Conservation (phyloP, 768 basidiomycete genomes). For the Leccinellum albellum region DNA sequence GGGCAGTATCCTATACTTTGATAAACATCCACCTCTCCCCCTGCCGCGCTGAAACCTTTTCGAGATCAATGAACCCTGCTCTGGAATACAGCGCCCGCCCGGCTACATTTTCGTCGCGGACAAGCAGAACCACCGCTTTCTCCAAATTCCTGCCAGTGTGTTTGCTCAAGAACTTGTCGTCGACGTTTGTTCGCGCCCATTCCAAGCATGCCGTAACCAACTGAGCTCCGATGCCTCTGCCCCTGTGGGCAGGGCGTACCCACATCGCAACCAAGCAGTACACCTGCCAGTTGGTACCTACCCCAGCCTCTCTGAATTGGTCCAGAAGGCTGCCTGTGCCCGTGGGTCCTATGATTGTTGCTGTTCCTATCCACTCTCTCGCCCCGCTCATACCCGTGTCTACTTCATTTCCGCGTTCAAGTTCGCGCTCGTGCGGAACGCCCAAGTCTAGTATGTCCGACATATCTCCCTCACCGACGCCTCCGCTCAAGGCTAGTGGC, state of each 20-base stretch:
- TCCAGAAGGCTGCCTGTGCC: constrained; percentile 1
- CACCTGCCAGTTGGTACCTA: constrained; percentile 15
- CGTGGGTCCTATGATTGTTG: constrained; percentile 13
- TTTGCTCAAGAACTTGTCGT: constrained; percentile 4
- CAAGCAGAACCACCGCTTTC: constrained; percentile 19
- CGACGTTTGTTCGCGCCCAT: constrained; percentile 22
- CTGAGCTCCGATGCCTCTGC: constrained; percentile 16
- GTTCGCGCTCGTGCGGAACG: background rate
- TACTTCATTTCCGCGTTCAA: background rate
- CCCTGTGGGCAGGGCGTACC: constrained; percentile 28
- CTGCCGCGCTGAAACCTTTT: constrained; percentile 1
- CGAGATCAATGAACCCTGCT: constrained; percentile 17
- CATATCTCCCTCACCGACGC: background rate
- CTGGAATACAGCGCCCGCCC: constrained; percentile 20
- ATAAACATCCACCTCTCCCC: constrained; percentile 22
- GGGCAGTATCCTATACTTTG: too few relatives aligned
- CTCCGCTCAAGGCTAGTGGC: background rate
- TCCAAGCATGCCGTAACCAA: constrained; percentile 20
- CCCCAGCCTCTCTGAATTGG: constrained; percentile 12
- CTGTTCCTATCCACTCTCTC: constrained; percentile 22
- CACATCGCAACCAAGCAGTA: constrained; percentile 26
- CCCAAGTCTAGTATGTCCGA: background rate
- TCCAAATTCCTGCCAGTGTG: background rate
- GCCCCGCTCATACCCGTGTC: background rate
- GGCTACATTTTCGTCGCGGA: constrained; percentile 11